A percentile compares a stretch with the other conserved stretches of the same genome.
Conservation (phyloP, 2,329 filamentous ascomycete species). For the Dactylellina sp. region DNA sequence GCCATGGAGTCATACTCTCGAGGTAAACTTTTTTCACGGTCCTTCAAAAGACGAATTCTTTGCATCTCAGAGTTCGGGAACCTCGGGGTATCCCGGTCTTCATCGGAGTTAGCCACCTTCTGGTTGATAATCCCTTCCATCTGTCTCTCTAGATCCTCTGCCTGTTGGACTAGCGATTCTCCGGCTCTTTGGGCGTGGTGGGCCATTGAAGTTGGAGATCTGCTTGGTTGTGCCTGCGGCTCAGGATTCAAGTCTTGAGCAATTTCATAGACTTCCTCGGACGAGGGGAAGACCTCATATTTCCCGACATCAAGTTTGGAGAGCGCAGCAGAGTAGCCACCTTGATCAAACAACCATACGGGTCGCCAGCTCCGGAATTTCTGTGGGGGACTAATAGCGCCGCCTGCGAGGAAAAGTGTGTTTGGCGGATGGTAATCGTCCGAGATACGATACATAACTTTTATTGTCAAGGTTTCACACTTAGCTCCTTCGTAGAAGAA, state of each 20-base stretch:
- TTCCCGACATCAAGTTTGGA: slow-evolving; percentile 1
- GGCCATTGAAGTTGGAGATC: too few relatives aligned
- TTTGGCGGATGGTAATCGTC: slow-evolving; percentile 16
- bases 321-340: slow-evolving; percentile 20
- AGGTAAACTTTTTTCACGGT: neutral
- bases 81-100: neutral
- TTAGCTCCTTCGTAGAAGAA: slow-evolving; percentile 23
- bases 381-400: neutral
- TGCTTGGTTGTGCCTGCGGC: neutral
- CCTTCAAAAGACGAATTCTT: neutral
- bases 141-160: neutral
- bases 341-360: slow-evolving; percentile 24
- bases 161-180: too few relatives aligned
- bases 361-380: slow-evolving; percentile 30
- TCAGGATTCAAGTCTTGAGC: neutral
- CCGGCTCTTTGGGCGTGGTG: too few relatives aligned
- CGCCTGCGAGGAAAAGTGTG: slow-evolving; percentile 13
- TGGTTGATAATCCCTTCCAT: neutral
- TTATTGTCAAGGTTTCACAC: slow-evolving; percentile 20
- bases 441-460: slow-evolving; percentile 22
- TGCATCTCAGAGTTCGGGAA: neutral
- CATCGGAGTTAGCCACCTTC: neutral
- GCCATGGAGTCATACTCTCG: neutral
- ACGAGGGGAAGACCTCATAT: neutral
- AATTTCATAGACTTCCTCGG: neutral